Conservation (phyloP, 192 early-diverging fungal species). For the Entomortierella beljakovae region DNA sequence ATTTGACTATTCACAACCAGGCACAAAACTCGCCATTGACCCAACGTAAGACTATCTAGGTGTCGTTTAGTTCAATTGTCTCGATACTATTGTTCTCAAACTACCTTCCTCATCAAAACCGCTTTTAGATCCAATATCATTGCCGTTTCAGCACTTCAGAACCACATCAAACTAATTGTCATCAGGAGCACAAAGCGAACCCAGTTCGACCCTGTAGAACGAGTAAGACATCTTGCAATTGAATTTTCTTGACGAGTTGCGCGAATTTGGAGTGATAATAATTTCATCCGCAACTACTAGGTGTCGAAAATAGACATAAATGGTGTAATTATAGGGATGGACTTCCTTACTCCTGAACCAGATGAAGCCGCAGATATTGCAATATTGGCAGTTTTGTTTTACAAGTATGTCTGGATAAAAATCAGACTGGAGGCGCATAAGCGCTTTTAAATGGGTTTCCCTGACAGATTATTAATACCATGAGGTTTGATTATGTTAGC, state of each 20-base stretch:
- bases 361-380: conserved; percentile 6
- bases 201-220: conserved; percentile 30
- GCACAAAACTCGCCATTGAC: conserved; percentile 36
- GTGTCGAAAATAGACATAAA: conserved; percentile 22
- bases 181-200: conserved; percentile 21
- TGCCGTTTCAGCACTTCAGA: conserved; percentile 35
- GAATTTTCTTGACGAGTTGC: not conserved
- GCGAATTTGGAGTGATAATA: not conserved
- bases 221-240: conserved; percentile 21
- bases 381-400: conserved; percentile 35
- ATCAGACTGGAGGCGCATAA: too few species aligned
- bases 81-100: not conserved
- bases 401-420: conserved; percentile 42
- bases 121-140: conserved; percentile 12
- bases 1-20: conserved; percentile 15
- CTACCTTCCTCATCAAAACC: not conserved
- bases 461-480: not conserved
- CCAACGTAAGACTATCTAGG: conserved; percentile 23
- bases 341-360: conserved; percentile 32
- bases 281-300: conserved; percentile 12
- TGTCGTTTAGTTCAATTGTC: too few species aligned
- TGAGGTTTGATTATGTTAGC: conserved; percentile 4
- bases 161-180: conserved; percentile 28
- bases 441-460: too few species aligned
- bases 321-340: conserved; percentile 38